Evolutionary conservation across 176 grass and related monocot genomes (phyloP), one percentile per base, ranked within the genome.

Genomic region (Avena eriantha): DNA sequence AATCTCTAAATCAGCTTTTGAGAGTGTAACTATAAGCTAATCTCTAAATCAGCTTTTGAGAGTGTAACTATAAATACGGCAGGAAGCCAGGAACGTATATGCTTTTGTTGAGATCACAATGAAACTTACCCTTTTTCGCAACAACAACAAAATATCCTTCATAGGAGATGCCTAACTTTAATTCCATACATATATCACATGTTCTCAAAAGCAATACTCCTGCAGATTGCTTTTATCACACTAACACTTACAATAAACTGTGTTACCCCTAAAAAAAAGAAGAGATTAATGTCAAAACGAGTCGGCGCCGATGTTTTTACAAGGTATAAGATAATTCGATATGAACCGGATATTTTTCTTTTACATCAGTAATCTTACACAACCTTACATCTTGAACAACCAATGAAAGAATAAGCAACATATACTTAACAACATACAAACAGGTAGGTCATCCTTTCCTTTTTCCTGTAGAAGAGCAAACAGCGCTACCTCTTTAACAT

Each of bases 401-500:
- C 46, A 85, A 71, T 73, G 69, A 82, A 85, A 85, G 61, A 83
- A 90, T 87, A 17, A 21, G 26, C 8, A 86, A 0, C 33, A 73
- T 65, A 71, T 63, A 70, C 64, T 23, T 67, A 68, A 53, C 17
- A 82, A 69, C 63, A 36, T 60, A 60, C 55, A 23, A 18, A 79
- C 65, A 83, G 46, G 23, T 31, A 72, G 49, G 18, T 51, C 33
- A 55, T 48, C 43, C 26, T 76, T 80, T 76, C 7, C 5, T 41
- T 41, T 41, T 69, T 84, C 33, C 39, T 53, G 48, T 48, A 64
- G 7, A 41, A 80, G 34, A 69, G 36, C 68, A 58, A 41, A 84
- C 31, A 82, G 6, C 3, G 34, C 87, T 97, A 93, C 65, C 78
- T 80, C 80, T 93, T 4, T 41, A 94, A 74, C 78, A 89, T 56